Conservation (phyloP, 306 rosid species). For the Luffa aegyptiaca region DNA sequence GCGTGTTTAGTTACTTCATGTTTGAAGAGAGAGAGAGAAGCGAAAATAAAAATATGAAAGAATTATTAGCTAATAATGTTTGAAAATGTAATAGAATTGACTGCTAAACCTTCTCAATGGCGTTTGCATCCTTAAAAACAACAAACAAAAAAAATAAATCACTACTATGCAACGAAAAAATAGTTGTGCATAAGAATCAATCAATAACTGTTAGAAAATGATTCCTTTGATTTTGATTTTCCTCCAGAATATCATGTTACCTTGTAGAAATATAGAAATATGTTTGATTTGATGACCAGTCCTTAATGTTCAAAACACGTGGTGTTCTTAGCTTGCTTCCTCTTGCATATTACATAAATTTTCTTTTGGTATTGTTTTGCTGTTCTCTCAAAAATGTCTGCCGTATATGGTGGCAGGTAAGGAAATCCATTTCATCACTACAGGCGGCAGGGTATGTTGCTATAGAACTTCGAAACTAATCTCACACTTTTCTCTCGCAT, state of each 20-base stretch:
- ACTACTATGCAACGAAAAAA: not conserved
- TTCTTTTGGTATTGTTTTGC: not conserved
- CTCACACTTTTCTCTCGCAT: not conserved
- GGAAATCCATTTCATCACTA: conserved; percentile 68
- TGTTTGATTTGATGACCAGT: not conserved
- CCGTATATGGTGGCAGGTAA: conserved; percentile 49
- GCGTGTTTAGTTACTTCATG: not conserved
- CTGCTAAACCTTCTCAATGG: not conserved
- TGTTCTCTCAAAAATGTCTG: not conserved
- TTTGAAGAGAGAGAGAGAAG: not conserved
- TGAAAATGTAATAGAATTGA: not conserved
- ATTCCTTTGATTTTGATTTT: not conserved
- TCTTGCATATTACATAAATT: not conserved
- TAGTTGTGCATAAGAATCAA: not conserved
- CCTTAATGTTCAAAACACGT: not conserved
- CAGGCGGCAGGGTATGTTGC: conserved; percentile 83
- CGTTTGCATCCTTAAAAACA: not conserved
- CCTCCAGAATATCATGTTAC: not conserved
- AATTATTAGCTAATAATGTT: not conserved
- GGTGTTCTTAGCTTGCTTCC: not conserved
- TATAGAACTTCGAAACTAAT: conserved; percentile 11
- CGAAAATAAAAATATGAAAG: not conserved
- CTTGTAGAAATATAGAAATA: not conserved
- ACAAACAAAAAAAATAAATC: not conserved
- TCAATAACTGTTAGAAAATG: not conserved